Evolutionary conservation across 139 green algal species (phyloP), one percentile per base, ranked within the genome.

Genomic region (Coelastrella sp.): DNA sequence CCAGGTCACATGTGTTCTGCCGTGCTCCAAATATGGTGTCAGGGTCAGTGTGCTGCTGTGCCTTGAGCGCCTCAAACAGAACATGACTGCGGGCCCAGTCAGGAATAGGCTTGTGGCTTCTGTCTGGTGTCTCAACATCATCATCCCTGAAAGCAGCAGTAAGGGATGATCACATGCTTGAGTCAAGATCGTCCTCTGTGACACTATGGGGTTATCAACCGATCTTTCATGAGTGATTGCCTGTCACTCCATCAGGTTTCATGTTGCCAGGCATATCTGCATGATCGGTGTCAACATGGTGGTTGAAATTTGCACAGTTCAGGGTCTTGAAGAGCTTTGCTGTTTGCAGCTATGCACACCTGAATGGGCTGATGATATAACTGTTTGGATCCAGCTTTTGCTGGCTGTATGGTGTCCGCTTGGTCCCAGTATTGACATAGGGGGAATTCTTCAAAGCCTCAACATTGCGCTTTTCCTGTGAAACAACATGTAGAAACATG

Each of bases 361-460:
- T 97, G 86, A 95, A 96, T 0, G 94, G 94, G 21, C 94, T 96
- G 38, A 97, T 96, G 45, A 96, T 89, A 59, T 96, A 97, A 41
- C 40, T 90, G 50, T 51, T 17, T 13, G 53, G 53, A 25, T 71
- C 30, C 3, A 32, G 37, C 17, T 75, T 32, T 4, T 35, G 80
- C 48, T 51, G 41, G 23, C 45, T 35, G 51, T 80, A 8, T 1
- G 89, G 89, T 35, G 89, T 93, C 27, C 87, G 87, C 27, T 88
- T 86, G 30, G 85, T 83, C 51, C 81, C 85, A 35, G 78, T 73
- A 85, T 86, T 80, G 13, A 93, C 81, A 75, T 93, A 93, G 2
- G 90, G 90, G 2, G 86, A 90, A 27, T n/a, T 90, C 53, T 86
- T 73, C 21, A 93, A 78, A 25, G 59, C 74, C 34, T 83, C 82